Evolutionary conservation across 352 stramenopile genomes (phyloP).

Genomic region (Elongisporangium prolatum): DNA sequence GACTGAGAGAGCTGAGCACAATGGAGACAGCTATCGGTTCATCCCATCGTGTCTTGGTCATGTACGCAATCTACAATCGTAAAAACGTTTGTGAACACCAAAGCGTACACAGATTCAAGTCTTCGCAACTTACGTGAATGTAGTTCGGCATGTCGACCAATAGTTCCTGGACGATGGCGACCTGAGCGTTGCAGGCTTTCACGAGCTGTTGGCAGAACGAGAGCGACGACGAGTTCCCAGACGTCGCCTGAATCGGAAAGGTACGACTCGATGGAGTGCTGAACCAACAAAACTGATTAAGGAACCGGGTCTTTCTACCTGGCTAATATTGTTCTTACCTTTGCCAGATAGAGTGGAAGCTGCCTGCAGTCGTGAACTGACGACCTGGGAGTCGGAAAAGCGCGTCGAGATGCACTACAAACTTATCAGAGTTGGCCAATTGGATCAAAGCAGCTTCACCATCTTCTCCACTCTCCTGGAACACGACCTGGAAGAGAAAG

Average conservation of each 20-base stretch:
- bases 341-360: conserved; percentile 55
- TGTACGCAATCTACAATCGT: conserved; percentile 34
- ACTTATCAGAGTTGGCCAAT: conserved; percentile 34
- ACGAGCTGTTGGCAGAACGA: conserved; percentile 35
- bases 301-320: not conserved
- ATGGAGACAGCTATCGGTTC: conserved; percentile 41
- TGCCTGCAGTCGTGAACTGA: conserved; percentile 25
- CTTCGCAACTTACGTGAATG: conserved; percentile 37
- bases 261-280: conserved; percentile 7
- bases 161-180: conserved; percentile 38
- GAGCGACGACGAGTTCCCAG: conserved; percentile 7
- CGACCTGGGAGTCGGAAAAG: conserved; percentile 27
- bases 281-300: not conserved
- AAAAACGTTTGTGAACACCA: not conserved
- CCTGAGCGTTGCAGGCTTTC: conserved; percentile 19
- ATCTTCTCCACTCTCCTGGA: conserved; percentile 33
- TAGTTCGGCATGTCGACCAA: conserved; percentile 51
- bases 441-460: conserved; percentile 4
- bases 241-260: not conserved
- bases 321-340: conserved; percentile 13
- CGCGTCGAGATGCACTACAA: conserved; percentile 46
- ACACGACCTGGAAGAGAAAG: conserved; percentile 64
- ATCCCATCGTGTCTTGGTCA: conserved; percentile 66
- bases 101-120: not conserved
- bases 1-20: conserved; percentile 22